A percentile compares a stretch with the other conserved stretches of the same genome.
Evolutionary conservation across 1,139 yeast genomes (phyloP).

Genomic region (Zygotorulaspora mrakii): DNA sequence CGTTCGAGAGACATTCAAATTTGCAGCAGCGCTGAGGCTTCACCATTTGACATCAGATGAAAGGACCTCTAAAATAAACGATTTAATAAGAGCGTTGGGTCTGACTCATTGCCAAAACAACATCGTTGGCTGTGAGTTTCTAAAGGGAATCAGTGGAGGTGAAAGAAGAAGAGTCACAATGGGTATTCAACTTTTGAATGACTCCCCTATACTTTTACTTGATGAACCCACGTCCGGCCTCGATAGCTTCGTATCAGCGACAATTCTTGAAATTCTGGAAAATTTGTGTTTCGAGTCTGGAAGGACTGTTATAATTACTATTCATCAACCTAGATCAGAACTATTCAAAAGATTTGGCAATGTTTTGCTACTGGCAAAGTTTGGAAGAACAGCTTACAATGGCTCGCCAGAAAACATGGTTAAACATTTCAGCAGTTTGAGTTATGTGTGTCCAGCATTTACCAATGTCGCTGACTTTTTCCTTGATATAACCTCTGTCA

Average conservation of each 20-base stretch:
- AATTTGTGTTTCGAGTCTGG: constrained; percentile 53
- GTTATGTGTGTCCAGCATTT: constrained; percentile 53
- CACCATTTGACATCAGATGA: constrained; percentile 36
- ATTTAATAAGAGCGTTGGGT: constrained; percentile 63
- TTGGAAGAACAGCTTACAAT: constrained; percentile 68
- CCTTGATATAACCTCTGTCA: constrained; percentile 59
- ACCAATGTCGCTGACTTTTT: constrained; percentile 71
- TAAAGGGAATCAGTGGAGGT: constrained; percentile 83
- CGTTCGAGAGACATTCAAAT: constrained; percentile 69
- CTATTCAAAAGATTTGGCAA: constrained; percentile 63
- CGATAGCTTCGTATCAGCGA: constrained; percentile 73
- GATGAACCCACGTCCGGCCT: constrained; percentile 92
- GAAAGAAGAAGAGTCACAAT: constrained; percentile 80
- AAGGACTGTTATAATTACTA: constrained; percentile 71
- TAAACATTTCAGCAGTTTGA: constrained; percentile 44
- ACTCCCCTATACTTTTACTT: constrained; percentile 65
- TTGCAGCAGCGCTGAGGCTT: constrained; percentile 67
- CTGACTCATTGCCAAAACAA: constrained; percentile 75
- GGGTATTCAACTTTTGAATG: constrained; percentile 69
- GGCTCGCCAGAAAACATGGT: constrained; percentile 46
- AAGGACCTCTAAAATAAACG: constrained; percentile 45
- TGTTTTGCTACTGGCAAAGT: constrained; percentile 62
- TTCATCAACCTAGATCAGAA: constrained; percentile 79
- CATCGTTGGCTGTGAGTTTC: constrained; percentile 64
- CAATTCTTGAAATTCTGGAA: constrained; percentile 60